phyloP scores from a whole-genome alignment of 371 early-diverging fungal species.

The Mortierella sp. region DNA sequence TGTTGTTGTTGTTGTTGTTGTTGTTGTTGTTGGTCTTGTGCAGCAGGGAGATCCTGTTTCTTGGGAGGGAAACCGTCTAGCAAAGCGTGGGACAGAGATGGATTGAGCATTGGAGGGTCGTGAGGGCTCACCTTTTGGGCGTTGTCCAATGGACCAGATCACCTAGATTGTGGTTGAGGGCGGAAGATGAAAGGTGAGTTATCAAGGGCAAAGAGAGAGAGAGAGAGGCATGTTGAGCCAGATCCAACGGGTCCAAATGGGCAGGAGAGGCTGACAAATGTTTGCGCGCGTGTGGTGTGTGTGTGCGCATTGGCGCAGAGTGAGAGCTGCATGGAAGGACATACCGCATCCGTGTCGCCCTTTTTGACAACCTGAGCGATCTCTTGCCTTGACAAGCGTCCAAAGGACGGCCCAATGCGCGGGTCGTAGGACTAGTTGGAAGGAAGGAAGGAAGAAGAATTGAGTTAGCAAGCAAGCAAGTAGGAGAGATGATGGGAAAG shows the following conservation, averaged over 20 bases:
- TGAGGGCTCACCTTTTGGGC: slow-evolving; percentile 26
- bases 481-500: too few species aligned
- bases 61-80: slow-evolving; percentile 33
- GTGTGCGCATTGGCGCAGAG: background rate
- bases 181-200: background rate
- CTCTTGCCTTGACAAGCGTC: slow-evolving; percentile 68
- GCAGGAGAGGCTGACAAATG: too few species aligned
- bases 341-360: slow-evolving; percentile 54
- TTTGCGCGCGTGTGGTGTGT: too few species aligned
- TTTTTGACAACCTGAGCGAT: slow-evolving; percentile 64
- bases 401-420: slow-evolving; percentile 58
- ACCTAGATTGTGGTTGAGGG: slow-evolving; percentile 13
- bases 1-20: background rate
- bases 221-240: too few species aligned
- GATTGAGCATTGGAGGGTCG: background rate
- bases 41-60: slow-evolving; percentile 18
- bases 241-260: slow-evolving; percentile 22
- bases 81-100: too few species aligned
- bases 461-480: background rate
- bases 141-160: slow-evolving; percentile 36
- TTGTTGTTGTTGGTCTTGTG: background rate
- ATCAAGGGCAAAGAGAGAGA: too few species aligned
- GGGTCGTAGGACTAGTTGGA: slow-evolving; percentile 39
- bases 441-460: background rate
- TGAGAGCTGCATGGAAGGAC: slow-evolving; percentile 1